Base-by-base conservation (phyloP, 2,329 filamentous ascomycete species). In the Ophiostoma montium region DNA sequence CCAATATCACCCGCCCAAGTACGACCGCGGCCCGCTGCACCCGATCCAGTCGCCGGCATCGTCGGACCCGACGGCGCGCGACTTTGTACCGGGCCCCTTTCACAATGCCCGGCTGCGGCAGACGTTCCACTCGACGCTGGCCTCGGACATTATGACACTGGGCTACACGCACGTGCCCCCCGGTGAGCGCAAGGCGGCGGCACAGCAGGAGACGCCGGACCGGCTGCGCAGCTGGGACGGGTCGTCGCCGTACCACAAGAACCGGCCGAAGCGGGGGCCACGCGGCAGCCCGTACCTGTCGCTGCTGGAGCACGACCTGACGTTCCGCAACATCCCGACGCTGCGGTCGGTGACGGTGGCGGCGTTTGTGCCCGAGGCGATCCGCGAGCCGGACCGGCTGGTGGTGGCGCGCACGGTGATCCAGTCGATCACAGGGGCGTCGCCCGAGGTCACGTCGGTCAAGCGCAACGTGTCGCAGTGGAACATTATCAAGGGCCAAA, bases 1-100 rank as follows among this genome's bases (percentile, higher is more conserved):
- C 70, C 86, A 94, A 67, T 96, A 84, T 67, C 87, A 89, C 56
- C 83, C 90, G 46, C 92, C 92, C 55, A 92, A 90, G 69, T 98
- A 89, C 75, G 82, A 95, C 66, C 86, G 90, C 60, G 92, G 92
- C 50, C 89, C 89, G 55, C 74, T 96, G 21, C 89, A 96, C 63
- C 92, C 92, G 46, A 80, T 95, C 60, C 87, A 95, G 69, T 85
- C 87, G 52, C 90, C 87, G n/a, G 75, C 80, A 35, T 76, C 81
- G 47, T 92, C 89, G 54, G 86, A 95, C 60, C 89, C 89, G 1
- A 76, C 83, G 27, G 95, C 92, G 52, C 84, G 92, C 62, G 74
- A 87, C 61, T 98, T 92, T 65, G 73, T 85, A 23, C 89, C 92
- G 1, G 92, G 92, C 0, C 92, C 92, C 2, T 98, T 96, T 72